Conservation (phyloP, 2,329 filamentous ascomycete species). For the Neospermospora avenae region DNA sequence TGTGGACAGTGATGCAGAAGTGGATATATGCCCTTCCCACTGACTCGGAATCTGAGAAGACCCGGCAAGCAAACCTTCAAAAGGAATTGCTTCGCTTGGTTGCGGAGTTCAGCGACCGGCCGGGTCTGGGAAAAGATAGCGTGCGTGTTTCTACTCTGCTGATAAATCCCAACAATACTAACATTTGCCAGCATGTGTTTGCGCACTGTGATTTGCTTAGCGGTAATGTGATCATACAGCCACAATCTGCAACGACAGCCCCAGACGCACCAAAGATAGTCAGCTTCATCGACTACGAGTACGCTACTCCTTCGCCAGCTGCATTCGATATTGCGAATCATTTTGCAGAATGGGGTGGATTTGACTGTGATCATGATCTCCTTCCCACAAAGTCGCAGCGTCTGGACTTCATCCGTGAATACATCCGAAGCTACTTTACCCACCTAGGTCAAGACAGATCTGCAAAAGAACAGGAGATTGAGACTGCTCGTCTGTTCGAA, state of each 20-base stretch:
- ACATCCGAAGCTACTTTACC: slow-evolving; percentile 70
- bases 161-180: slow-evolving; percentile 12
- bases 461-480: slow-evolving; percentile 50
- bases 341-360: slow-evolving; percentile 97
- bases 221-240: slow-evolving; percentile 89
- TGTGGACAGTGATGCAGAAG: slow-evolving; percentile 95
- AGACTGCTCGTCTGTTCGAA: slow-evolving; percentile 65
- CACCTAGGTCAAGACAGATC: slow-evolving; percentile 42
- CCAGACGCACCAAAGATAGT: slow-evolving; percentile 50
- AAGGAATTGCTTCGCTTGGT: slow-evolving; percentile 70
- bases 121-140: slow-evolving; percentile 71
- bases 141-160: slow-evolving; percentile 46
- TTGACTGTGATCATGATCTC: slow-evolving; percentile 85
- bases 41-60: slow-evolving; percentile 64
- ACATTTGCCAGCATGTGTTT: slow-evolving; percentile 68
- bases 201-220: slow-evolving; percentile 94
- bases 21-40: slow-evolving; percentile 87
- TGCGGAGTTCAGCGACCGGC: slow-evolving; percentile 68
- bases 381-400: slow-evolving; percentile 77
- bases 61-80: slow-evolving; percentile 67
- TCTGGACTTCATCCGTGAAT: slow-evolving; percentile 77
- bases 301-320: slow-evolving; percentile 88
- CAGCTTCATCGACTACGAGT: slow-evolving; percentile 97
- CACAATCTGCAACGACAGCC: slow-evolving; percentile 35
- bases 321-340: slow-evolving; percentile 98